Conservation (phyloP, 2,329 filamentous ascomycete genomes). For the Paecilomyces niveus region DNA sequence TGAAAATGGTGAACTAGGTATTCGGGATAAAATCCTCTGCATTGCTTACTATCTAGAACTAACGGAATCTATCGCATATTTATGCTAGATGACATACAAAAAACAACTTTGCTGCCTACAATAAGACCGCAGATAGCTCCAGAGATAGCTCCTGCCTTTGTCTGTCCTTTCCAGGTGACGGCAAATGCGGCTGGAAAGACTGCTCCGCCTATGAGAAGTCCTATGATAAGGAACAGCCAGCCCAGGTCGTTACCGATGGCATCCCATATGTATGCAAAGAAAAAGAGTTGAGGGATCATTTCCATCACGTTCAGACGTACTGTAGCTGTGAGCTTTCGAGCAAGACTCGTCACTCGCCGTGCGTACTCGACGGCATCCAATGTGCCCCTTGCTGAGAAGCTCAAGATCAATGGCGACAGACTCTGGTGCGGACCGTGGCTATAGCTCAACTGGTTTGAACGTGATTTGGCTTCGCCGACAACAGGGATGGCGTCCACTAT, state of each 20-base stretch:
- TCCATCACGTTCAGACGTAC: not conserved
- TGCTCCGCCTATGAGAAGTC: constrained; percentile 29
- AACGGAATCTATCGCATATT: too few relatives aligned
- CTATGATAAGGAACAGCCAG: constrained; percentile 13
- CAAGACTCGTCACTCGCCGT: not conserved
- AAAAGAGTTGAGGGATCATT: not conserved
- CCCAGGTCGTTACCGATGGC: constrained; percentile 14
- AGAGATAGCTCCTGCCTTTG: constrained; percentile 23
- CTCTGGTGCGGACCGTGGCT: constrained; percentile 1
- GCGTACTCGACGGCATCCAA: not conserved
- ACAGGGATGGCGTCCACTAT: constrained; percentile 9
- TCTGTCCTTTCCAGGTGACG: constrained; percentile 30
- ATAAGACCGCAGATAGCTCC: constrained; percentile 24
- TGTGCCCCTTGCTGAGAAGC: constrained; percentile 2
- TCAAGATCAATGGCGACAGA: constrained; percentile 5
- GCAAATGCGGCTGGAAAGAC: constrained; percentile 33
- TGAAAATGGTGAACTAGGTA: too few relatives aligned
- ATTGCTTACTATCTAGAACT: too few relatives aligned
- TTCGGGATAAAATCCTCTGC: too few relatives aligned
- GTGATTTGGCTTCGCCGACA: not conserved
- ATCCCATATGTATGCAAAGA: constrained; percentile 16
- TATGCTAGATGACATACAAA: too few relatives aligned
- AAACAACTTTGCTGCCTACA: too few relatives aligned
- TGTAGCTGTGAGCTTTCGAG: not conserved
- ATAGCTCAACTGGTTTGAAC: not conserved